phyloP scores from a whole-genome alignment of 1,284 basidiomycete genomes.

The Ceratobasidium sp. region DNA sequence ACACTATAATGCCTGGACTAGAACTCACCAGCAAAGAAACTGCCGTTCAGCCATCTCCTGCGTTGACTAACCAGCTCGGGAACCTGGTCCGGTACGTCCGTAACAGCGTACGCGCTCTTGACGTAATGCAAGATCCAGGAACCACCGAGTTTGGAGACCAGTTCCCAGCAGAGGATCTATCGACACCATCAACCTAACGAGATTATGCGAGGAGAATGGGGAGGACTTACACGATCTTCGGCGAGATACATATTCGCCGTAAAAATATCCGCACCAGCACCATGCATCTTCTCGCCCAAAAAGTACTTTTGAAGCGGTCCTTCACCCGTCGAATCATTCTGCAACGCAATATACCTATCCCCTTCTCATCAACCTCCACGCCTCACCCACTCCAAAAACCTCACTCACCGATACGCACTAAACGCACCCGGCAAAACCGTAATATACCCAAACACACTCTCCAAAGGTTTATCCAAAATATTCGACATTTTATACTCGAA shows the following conservation, averaged over 20 bases:
- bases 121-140: conserved; percentile 95
- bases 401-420: conserved; percentile 77
- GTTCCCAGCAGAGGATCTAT: conserved; percentile 92
- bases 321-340: conserved; percentile 85
- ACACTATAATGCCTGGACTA: no score
- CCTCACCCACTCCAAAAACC: background rate
- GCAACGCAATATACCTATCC: conserved; percentile 81
- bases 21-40: conserved; percentile 91
- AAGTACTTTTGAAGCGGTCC: conserved; percentile 96
- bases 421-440: conserved; percentile 94
- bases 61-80: conserved; percentile 93
- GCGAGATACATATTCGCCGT: conserved; percentile 97
- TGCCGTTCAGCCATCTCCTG: conserved; percentile 96
- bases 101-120: conserved; percentile 91
- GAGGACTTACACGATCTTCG: conserved; percentile 80
- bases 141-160: conserved; percentile 87
- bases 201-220: no score
- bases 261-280: conserved; percentile 88
- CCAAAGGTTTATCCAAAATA: conserved; percentile 89
- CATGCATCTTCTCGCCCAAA: conserved; percentile 93
- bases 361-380: background rate
- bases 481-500: conserved; percentile 95
- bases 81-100: conserved; percentile 90
- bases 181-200: no score
- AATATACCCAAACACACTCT: conserved; percentile 86